These are phyloP conservation scores for Candolleomyces eurysporus DNA, from an alignment of 768 basidiomycete species.

Conservation along the genomic window DNA sequence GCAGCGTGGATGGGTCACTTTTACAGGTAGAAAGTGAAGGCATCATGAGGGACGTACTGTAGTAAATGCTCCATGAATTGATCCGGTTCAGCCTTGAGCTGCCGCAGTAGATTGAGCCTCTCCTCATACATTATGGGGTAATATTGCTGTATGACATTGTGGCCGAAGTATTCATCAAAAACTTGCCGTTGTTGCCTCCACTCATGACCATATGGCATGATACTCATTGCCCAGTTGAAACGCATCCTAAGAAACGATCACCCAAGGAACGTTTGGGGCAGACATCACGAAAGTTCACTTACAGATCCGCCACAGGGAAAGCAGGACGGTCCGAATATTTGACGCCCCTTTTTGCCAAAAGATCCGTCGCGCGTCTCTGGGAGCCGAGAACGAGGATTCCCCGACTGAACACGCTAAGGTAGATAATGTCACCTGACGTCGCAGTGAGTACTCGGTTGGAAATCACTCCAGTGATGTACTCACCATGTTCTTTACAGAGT, in stretches of 20 bases:
- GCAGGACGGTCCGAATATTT: too few species aligned
- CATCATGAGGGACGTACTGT: neutral
- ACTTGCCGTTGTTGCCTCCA: slow-evolving; percentile 22
- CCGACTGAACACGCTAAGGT: too few species aligned
- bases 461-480: neutral
- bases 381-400: too few species aligned
- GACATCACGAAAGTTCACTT: too few species aligned
- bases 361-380: too few species aligned
- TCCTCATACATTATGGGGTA: slow-evolving; percentile 12
- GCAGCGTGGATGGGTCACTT: neutral
- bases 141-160: slow-evolving; percentile 12
- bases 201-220: slow-evolving; percentile 18
- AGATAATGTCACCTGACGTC: too few species aligned
- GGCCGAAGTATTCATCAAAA: slow-evolving; percentile 25
- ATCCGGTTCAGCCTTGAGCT: neutral
- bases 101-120: neutral
- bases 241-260: slow-evolving; percentile 2
- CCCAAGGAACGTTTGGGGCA: too few species aligned
- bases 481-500: too few species aligned
- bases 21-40: neutral
- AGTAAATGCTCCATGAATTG: neutral
- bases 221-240: neutral
- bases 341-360: too few species aligned
- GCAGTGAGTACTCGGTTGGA: neutral
- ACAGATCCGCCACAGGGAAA: too few species aligned